phyloP scores from a whole-genome alignment of 257 asterid species.

The Nicotiana attenuata region DNA sequence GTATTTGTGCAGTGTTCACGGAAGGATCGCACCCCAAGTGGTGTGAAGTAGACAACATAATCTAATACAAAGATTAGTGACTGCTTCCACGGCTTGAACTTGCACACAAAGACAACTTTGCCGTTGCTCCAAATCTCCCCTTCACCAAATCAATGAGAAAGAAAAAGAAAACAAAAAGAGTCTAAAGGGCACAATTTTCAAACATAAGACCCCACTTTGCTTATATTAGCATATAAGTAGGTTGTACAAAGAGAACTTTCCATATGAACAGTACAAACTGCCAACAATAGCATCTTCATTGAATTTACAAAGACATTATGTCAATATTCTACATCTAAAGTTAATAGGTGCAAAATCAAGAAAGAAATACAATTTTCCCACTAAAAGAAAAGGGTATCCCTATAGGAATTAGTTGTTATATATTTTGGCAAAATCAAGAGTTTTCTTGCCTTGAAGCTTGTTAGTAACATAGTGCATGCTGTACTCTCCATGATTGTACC shows the following conservation, averaged over 20 bases:
- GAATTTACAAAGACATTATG: conserved; percentile 8
- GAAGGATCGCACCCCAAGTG: fast-evolving
- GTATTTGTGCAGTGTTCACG: fast-evolving
- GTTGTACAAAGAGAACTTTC: background rate
- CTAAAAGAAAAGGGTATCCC: background rate
- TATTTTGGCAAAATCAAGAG: conserved; percentile 71
- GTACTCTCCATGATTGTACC: conserved; percentile 92
- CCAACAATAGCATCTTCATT: background rate
- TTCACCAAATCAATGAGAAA: background rate
- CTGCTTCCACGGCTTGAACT: fast-evolving
- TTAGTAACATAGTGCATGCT: conserved; percentile 83
- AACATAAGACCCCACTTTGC: conserved; percentile 6
- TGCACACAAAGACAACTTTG: too few species aligned
- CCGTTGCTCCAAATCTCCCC: fast-evolving
- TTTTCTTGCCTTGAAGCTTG: conserved; percentile 89
- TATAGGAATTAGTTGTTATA: background rate
- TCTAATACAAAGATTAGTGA: too few species aligned
- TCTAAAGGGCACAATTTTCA: background rate
- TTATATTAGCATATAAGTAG: background rate
- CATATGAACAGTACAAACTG: conserved; percentile 4
- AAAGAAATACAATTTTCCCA: too few species aligned
- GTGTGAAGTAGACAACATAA: too few species aligned
- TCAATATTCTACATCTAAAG: conserved; percentile 3
- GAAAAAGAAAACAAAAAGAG: background rate
- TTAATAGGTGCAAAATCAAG: background rate